Evolutionary conservation across 192 early-diverging fungal genomes (phyloP).

Genomic region (Coemansia sp.): DNA sequence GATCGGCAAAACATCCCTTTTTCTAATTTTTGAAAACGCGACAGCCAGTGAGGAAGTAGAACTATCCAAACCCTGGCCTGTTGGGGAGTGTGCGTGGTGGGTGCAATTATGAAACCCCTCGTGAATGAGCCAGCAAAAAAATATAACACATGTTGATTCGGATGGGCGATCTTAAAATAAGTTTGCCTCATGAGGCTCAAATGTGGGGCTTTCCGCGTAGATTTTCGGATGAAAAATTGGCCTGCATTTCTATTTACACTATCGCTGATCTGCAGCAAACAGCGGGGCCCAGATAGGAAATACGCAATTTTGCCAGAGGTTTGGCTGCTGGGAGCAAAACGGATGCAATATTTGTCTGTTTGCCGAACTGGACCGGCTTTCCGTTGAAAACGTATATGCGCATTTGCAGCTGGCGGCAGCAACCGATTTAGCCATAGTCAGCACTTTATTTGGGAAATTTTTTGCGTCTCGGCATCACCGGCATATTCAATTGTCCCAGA

Average conservation of each 20-base stretch:
- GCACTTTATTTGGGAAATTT: background rate
- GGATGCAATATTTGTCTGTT: background rate
- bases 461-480: background rate
- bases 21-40: background rate
- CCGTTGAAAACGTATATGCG: background rate
- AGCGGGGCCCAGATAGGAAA: background rate
- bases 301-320: background rate
- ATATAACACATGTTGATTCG: background rate
- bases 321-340: no score
- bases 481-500: background rate
- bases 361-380: background rate
- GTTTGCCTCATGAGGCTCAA: background rate
- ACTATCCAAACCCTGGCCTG: background rate
- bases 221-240: background rate
- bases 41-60: no score
- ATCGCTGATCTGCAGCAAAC: background rate
- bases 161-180: background rate
- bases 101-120: background rate
- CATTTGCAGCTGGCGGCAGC: background rate
- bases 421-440: background rate
- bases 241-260: conserved; percentile 3
- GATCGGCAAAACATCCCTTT: background rate
- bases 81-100: background rate
- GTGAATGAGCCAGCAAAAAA: background rate
- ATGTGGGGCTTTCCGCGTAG: background rate